phyloP scores from a whole-genome alignment of 345 rosid species.

The Chamaenerion angustifolium region DNA sequence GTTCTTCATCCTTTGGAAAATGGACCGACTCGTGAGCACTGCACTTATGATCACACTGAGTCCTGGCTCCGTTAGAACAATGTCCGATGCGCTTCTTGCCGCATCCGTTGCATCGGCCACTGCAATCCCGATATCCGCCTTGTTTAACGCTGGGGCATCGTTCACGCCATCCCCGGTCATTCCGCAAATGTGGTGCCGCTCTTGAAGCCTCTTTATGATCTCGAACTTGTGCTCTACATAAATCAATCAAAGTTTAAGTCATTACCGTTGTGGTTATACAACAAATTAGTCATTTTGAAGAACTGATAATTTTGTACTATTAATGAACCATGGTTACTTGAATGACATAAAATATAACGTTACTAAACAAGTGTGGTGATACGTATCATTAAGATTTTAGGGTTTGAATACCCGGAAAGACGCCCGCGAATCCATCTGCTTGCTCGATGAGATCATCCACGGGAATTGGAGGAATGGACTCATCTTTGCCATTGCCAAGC shows the following conservation, averaged over 20 bases:
- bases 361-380: too few relatives aligned
- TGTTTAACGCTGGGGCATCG: slow-evolving; percentile 74
- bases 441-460: slow-evolving; percentile 64
- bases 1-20: slow-evolving; percentile 90
- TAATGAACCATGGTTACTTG: too few relatives aligned
- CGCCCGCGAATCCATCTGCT: slow-evolving; percentile 84
- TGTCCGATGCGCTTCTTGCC: slow-evolving; percentile 68
- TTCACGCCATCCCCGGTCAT: slow-evolving; percentile 90
- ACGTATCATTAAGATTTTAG: neutral
- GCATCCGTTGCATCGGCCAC: slow-evolving; percentile 84
- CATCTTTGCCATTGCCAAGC: slow-evolving; percentile 47
- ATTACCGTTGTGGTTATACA: too few relatives aligned
- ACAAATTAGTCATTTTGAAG: too few relatives aligned
- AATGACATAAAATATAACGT: too few relatives aligned
- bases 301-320: too few relatives aligned
- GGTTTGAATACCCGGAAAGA: slow-evolving; percentile 51
- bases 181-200: slow-evolving; percentile 65
- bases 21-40: slow-evolving; percentile 65
- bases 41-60: slow-evolving; percentile 67
- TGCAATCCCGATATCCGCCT: slow-evolving; percentile 73
- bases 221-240: slow-evolving; percentile 61
- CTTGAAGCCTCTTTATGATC: slow-evolving; percentile 64
- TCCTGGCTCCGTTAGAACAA: slow-evolving; percentile 72
- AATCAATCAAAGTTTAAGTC: neutral
- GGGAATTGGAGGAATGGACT: slow-evolving; percentile 35